Base-by-base conservation (phyloP, 805 yeast genomes). In the Candida parachauliodes region DNA sequence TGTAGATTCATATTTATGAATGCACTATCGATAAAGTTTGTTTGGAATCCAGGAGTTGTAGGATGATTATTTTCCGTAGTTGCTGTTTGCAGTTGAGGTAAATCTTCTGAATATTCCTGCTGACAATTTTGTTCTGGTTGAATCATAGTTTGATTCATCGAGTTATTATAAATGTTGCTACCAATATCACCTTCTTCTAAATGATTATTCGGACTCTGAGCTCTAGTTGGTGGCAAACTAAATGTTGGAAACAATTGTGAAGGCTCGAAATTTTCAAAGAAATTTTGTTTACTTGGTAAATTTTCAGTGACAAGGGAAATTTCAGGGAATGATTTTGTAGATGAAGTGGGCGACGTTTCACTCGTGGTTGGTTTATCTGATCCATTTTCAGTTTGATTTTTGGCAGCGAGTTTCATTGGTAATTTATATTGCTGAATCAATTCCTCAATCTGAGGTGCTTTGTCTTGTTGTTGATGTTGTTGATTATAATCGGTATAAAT, bases 241-340 rank as follows among this genome's bases (percentile, higher is more conserved):
- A 39, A 45, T 17, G 53, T 60, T 4, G 81, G 81, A 46, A 76
- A 76, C 44, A 76, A 63, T 44, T 74, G 80, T 11, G 77, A 66
- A 12, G 81, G 81, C 51, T 76, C 77, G 55, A 76, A 76, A 44
- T 72, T 72, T 36, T 72, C 77, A 38, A 66, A 60, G 48, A 72
- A 71, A 19, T 62, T 62, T 39, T 52, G 60, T 29, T 67, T 65
- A 23, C 73, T 65, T 15, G 83, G 68, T 40, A 76, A 60, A 41
- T 65, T 70, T 40, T 70, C 70, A 7, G 82, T 74, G 36, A 78
- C 72, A 33, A 79, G 68, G 12, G 79, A 65, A 58, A 80, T 78
- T 25, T 71, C 76, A 21, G 74, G 72, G 42, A 81, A 66, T 8
- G 70, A 62, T 25, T 55, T 54, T 9, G 56, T 48, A 4, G 68